Base-by-base conservation (phyloP, 106 monocot genomes). In the Allium cepa region DNA sequence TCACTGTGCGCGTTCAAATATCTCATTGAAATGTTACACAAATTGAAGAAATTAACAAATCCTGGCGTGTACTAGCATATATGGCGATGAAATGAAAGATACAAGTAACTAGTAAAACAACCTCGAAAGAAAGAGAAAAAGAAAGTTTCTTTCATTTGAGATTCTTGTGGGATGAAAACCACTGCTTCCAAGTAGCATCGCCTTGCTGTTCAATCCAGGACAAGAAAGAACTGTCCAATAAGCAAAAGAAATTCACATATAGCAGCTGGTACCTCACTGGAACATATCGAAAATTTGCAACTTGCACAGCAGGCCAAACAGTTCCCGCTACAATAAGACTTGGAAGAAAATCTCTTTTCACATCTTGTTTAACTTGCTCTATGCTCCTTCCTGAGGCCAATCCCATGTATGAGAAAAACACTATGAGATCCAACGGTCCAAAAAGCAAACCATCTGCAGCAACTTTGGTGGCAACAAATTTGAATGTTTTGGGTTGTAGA, bases 191-290 rank as follows among this genome's bases (percentile, higher is more conserved):
- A 60, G 88, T 55, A 71, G 97, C 97, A 77, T 97, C 92, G 11
- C 97, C 92, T 77, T 97, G 92, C 71, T 97, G 97, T 59, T 97
- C 92, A 68, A 97, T 79, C 97, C 97, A 97, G 12, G 92, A 97
- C 75, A 97, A 70, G 75, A 97, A 97, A 28, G 76, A 82, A 79
- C 97, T 97, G 65, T 97, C 97, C 52, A 92, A 79, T 60, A 97
- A 71, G 72, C 97, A 97, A 66, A 97, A 97, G 12, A 90, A 69
- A 77, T 97, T 97, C 65, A 92, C 97, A 73, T 97, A 97, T 4
- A 97, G 92, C 46, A 97, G 89, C 57, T 97, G 97, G 50, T 92
- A 97, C 66, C 84, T 68, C 49, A 97, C 97, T 0, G 97, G 97
- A 53, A 97, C 75, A 76, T 79, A 97, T 68, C 97, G 78, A 76